These are phyloP conservation scores for Penicillium subrubescens DNA, from an alignment of 495 filamentous ascomycete species.

Conservation along the genomic window DNA sequence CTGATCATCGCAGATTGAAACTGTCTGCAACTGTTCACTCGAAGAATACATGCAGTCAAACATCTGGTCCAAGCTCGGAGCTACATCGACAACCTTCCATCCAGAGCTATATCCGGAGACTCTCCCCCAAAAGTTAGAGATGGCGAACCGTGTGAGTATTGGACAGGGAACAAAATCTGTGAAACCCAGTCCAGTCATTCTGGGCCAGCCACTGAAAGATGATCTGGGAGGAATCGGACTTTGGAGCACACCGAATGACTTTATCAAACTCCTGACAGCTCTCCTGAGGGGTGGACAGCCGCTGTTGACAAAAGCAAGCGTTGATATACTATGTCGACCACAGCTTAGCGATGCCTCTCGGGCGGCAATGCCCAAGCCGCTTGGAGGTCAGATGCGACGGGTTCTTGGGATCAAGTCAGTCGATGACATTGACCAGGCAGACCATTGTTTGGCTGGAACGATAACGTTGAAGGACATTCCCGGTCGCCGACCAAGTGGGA, in stretches of 20 bases:
- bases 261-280: slow-evolving; percentile 14
- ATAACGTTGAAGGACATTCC: slow-evolving; percentile 18
- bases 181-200: slow-evolving; percentile 2
- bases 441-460: slow-evolving; percentile 19
- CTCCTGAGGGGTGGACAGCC: slow-evolving; percentile 15
- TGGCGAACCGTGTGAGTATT: slow-evolving; percentile 7
- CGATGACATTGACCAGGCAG: slow-evolving; percentile 9
- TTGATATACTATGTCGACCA: slow-evolving; percentile 22
- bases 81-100: slow-evolving; percentile 18
- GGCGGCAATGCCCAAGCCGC: slow-evolving; percentile 18
- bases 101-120: slow-evolving; percentile 9
- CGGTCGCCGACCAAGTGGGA: slow-evolving; percentile 21
- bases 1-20: slow-evolving; percentile 11
- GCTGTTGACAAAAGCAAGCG: not conserved
- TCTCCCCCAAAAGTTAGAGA: slow-evolving; percentile 7
- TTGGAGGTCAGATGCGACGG: slow-evolving; percentile 19
- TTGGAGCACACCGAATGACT: slow-evolving; percentile 32
- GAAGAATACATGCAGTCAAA: slow-evolving; percentile 48
- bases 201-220: slow-evolving; percentile 26
- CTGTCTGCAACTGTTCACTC: slow-evolving; percentile 34
- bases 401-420: slow-evolving; percentile 14
- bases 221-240: slow-evolving; percentile 55
- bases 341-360: slow-evolving; percentile 18
- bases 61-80: slow-evolving; percentile 41
- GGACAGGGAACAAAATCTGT: slow-evolving; percentile 7